phyloP scores from a whole-genome alignment of 345 rosid genomes.

The Citropsis articulata region DNA sequence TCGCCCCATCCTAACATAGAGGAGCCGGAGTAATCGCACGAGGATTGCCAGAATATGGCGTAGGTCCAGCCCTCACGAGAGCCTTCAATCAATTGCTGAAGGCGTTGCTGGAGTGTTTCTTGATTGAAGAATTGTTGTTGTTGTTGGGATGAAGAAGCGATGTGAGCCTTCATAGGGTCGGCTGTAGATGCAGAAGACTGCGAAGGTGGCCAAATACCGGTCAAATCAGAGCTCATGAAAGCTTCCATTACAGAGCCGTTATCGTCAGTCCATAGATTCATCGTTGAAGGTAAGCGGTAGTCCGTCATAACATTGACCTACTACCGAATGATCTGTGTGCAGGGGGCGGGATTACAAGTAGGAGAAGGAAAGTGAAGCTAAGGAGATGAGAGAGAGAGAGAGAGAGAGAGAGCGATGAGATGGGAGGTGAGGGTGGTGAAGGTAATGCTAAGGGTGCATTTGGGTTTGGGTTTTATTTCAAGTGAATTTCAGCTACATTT shows the following conservation, averaged over 20 bases:
- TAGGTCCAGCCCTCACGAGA: slow-evolving; percentile 78
- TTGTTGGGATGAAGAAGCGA: slow-evolving; percentile 5
- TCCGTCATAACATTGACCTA: slow-evolving; percentile 40
- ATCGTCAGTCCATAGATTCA: slow-evolving; percentile 89
- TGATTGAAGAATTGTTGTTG: slow-evolving; percentile 46
- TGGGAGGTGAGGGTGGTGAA: neutral
- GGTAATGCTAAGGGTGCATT: neutral
- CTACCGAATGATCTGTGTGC: neutral
- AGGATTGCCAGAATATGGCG: slow-evolving; percentile 95
- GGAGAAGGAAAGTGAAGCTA: neutral
- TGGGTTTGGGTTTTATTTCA: slow-evolving; percentile 44
- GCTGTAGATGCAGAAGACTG: slow-evolving; percentile 37
- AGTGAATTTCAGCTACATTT: slow-evolving; percentile 35
- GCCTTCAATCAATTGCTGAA: slow-evolving; percentile 74
- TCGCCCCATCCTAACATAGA: slow-evolving; percentile 84
- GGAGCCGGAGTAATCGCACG: slow-evolving; percentile 61
- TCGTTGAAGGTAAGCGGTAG: slow-evolving; percentile 45
- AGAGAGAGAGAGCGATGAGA: neutral
- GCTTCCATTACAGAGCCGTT: slow-evolving; percentile 92
- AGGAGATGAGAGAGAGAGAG: neutral
- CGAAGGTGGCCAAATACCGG: slow-evolving; percentile 64
- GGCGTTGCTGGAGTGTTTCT: slow-evolving; percentile 86
- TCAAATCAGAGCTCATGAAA: slow-evolving; percentile 80
- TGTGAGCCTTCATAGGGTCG: slow-evolving; percentile 5
- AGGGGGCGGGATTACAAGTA: too few species aligned